A percentile compares a stretch with the other conserved stretches of the same genome.
Conservation (phyloP, 371 early-diverging fungal genomes). For the Rhizopus microsporus region DNA sequence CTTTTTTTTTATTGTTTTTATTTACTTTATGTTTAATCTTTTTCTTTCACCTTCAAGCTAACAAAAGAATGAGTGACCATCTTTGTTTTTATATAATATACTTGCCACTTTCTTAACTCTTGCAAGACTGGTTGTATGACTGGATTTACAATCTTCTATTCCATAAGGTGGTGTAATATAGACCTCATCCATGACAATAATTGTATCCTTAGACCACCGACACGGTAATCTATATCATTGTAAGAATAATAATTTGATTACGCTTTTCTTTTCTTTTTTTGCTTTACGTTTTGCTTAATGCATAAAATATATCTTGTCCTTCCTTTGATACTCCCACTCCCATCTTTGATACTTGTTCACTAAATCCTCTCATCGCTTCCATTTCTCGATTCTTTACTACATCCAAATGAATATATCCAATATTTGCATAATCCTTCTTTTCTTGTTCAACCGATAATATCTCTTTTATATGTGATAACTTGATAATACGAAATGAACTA, state of each 20-base stretch:
- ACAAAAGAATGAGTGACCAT: no score
- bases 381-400: constrained; percentile 64
- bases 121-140: constrained; percentile 61
- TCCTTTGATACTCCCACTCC: constrained; percentile 81
- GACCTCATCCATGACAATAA: constrained; percentile 85
- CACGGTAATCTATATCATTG: constrained; percentile 66
- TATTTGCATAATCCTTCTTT: constrained; percentile 18
- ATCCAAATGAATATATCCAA: constrained; percentile 51
- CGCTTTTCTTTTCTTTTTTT: background rate
- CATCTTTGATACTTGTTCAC: constrained; percentile 64
- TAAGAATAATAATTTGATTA: background rate
- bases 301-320: constrained; percentile 83
- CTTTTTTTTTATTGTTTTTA: constrained; percentile 2
- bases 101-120: constrained; percentile 79
- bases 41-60: constrained; percentile 63
- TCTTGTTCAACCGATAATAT: constrained; percentile 29
- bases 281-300: constrained; percentile 78
- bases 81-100: background rate
- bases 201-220: constrained; percentile 75
- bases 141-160: constrained; percentile 70
- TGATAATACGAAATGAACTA: constrained; percentile 56
- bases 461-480: constrained; percentile 64
- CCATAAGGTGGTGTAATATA: constrained; percentile 75
- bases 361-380: constrained; percentile 57
- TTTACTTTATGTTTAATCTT: constrained; percentile 28